Evolutionary conservation across 805 yeast species (phyloP), one percentile per base, ranked within the genome.

Genomic region (Candida orba): DNA sequence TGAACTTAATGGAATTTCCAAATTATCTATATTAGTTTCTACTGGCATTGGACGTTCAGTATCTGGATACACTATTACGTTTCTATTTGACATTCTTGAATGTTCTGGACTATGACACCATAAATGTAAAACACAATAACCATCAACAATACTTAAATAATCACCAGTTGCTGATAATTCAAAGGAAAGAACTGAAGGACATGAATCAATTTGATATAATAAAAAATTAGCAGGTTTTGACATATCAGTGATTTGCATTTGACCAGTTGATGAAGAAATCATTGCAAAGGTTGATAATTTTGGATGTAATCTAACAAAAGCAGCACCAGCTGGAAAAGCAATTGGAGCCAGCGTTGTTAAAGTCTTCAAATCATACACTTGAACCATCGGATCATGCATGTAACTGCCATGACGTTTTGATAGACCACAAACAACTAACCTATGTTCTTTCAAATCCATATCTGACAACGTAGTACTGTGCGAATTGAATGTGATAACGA

Each of bases 261-360:
- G 91, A 15, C 98, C 98, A 20, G 76, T 63, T 18, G 72, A 71
- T 0, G 96, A 84, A 0, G 87, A 83, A 8, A 86, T 79, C 5
- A 88, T 60, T 37, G 88, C 76, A 31, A 84, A 79, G 33, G 85
- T 84, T 6, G 96, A 84, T 40, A 89, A 59, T 47, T 84, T 83
- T 7, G 98, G 97, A 64, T 91, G 97, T 48, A 91, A 71, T 39
- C 84, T 73, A 1, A 84, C 93, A 58, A 75, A 84, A 9, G 84
- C 73, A 1, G 98, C 96, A 12, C 97, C 97, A 0, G 89, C 82
- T 1, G 93, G 89, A 56, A 89, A 88, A 4, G 96, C 78, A 8
- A 91, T 71, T 4, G 97, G 96, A 0, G 95, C 69, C 43, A 81
- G 63, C 2, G 89, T 73, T 41, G 76, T 73, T 76, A 85, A 69